Evolutionary conservation across 768 basidiomycete genomes (phyloP), one percentile per base, ranked within the genome.

Genomic region (Mycena polygramma): DNA sequence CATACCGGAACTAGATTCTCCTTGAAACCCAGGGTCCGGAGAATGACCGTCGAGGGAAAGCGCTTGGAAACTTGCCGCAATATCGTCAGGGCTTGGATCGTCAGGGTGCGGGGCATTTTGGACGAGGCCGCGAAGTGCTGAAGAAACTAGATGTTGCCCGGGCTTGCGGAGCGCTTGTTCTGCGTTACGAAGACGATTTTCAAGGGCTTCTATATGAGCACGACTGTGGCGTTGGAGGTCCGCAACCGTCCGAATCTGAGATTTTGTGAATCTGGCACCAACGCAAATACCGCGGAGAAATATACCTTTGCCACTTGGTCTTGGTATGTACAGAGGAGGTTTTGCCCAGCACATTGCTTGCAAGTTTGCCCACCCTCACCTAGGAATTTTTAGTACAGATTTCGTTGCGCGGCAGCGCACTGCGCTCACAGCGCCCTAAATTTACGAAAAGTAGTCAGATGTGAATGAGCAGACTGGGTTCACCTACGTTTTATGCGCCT

Each of bases 1-100:
- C 52, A 41, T 43, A n/a, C 17, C 62, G n/a, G 11, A n/a, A 20
- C 51, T 53, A 13, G 51, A 63, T 53, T 63, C 26, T 14, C 64
- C 64, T 20, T 57, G 64, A 24, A 66, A 66, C 15, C 54, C 55
- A 39, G 55, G 55, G n/a, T 57, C 55, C 19, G 55, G n/a, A 13
- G 55, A 20, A 22, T 36, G 37, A 11, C 37, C 37, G n/a, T 57
- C n/a, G n/a, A 57, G 55, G 13, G n/a, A 57, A 10, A 57, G 55
- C 13, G 37, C 37, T 22, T 57, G 20, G 19, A 53, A 45, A 26
- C 55, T 43, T 10, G 26, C 51, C 5, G 26, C 48, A 8, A 41
- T 63, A n/a, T 11, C 39, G 9, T 37, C 24, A n/a, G 46, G 24
- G 4, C 9, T 26, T 6, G 22, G 45, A 35, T 59, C 57, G 10